Evolutionary conservation across 805 yeast genomes (phyloP).

Genomic region (Sugiyamaella qingdaonensis): DNA sequence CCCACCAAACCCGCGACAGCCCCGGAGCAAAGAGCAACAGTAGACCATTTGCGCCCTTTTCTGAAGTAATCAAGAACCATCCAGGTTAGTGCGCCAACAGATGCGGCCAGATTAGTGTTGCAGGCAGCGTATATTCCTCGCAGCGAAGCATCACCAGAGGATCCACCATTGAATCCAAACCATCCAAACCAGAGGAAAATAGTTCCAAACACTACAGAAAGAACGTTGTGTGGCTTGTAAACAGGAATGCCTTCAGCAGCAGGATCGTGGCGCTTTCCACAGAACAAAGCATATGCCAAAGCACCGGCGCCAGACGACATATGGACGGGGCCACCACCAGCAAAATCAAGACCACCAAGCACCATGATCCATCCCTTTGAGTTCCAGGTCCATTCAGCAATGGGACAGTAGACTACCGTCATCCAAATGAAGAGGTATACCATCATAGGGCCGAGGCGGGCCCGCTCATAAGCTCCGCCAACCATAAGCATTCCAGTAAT

Average conservation of each 20-base stretch:
- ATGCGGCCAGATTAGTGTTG: slow-evolving; percentile 92
- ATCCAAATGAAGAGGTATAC: slow-evolving; percentile 89
- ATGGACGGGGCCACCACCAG: slow-evolving; percentile 99
- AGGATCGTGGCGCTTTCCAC: slow-evolving; percentile 87
- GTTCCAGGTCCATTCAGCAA: slow-evolving; percentile 98
- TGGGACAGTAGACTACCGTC: slow-evolving; percentile 92
- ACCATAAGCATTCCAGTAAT: slow-evolving; percentile 90
- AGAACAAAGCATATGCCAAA: slow-evolving; percentile 81
- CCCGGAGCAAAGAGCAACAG: slow-evolving; percentile 89
- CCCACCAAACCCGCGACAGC: slow-evolving; percentile 92
- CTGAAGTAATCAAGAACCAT: slow-evolving; percentile 84
- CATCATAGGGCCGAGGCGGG: slow-evolving; percentile 95
- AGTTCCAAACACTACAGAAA: slow-evolving; percentile 88
- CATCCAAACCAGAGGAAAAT: slow-evolving; percentile 97
- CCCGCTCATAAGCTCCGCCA: slow-evolving; percentile 98
- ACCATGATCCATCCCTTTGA: slow-evolving; percentile 79
- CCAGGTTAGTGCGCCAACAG: slow-evolving; percentile 91
- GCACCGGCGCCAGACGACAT: slow-evolving; percentile 94
- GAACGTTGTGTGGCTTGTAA: slow-evolving; percentile 90
- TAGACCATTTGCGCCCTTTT: slow-evolving; percentile 88
- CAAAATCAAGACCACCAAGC: slow-evolving; percentile 88
- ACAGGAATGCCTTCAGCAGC: slow-evolving; percentile 72
- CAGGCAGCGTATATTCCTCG: slow-evolving; percentile 93
- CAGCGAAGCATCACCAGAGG: slow-evolving; percentile 88
- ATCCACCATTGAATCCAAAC: slow-evolving; percentile 99